phyloP scores from a whole-genome alignment of 1,139 yeast species.

The Sporopachydermia cereana region DNA sequence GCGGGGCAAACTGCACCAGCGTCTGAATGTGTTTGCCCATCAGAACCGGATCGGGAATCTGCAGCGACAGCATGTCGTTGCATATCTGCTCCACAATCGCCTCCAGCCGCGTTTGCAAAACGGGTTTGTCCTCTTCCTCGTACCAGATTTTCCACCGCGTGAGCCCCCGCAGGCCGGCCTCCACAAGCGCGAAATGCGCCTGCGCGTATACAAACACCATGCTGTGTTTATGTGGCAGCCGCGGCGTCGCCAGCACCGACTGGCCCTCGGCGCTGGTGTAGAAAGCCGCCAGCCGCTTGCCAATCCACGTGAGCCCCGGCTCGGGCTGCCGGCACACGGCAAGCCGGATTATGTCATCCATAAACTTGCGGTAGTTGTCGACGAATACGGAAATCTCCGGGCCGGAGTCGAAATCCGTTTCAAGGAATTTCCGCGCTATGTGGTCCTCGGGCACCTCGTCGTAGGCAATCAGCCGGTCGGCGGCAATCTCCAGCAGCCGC shows the following conservation, averaged over 20 bases:
- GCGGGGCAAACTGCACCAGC: conserved; percentile 92
- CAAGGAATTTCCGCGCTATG: conserved; percentile 52
- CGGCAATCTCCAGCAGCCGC: conserved; percentile 60
- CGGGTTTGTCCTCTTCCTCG: conserved; percentile 49
- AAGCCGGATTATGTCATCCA: conserved; percentile 84
- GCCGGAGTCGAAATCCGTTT: conserved; percentile 76
- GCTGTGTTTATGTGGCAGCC: conserved; percentile 45
- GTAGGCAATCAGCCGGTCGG: conserved; percentile 69
- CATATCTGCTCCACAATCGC: conserved; percentile 66
- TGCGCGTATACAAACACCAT: conserved; percentile 67
- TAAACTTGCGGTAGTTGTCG: conserved; percentile 67
- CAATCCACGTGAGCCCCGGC: conserved; percentile 75
- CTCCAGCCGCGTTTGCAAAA: conserved; percentile 43
- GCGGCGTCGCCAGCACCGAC: conserved; percentile 44
- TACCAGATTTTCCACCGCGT: conserved; percentile 98
- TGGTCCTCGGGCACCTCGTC: conserved; percentile 56
- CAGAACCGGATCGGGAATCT: conserved; percentile 67
- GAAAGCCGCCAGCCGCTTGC: conserved; percentile 56
- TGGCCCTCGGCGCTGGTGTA: conserved; percentile 67
- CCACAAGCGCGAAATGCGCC: conserved; percentile 78
- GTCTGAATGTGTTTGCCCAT: conserved; percentile 84
- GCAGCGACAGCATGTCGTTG: conserved; percentile 62
- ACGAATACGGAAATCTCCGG: conserved; percentile 74
- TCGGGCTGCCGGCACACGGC: conserved; percentile 80
- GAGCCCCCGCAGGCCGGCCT: conserved; percentile 83